A percentile compares a stretch with the other conserved stretches of the same genome.
Conservation (phyloP, 768 basidiomycete genomes). For the Mycena latifolia region DNA sequence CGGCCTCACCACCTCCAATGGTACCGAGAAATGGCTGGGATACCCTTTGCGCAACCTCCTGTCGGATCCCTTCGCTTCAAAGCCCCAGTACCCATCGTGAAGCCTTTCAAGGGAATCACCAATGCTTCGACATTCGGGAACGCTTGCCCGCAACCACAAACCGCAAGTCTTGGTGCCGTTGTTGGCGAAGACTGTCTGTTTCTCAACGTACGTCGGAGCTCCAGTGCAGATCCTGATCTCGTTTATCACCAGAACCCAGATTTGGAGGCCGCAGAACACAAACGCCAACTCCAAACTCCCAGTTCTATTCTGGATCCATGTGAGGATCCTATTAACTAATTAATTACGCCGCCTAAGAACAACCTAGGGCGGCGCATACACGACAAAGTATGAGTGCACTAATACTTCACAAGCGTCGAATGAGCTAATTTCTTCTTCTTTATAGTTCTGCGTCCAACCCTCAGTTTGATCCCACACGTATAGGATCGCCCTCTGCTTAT, state of each 20-base stretch:
- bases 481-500: constrained; percentile 17
- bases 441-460: constrained; percentile 58
- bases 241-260: constrained; percentile 37
- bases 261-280: constrained; percentile 49
- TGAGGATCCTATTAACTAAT: constrained; percentile 29
- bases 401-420: not conserved
- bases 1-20: constrained; percentile 56
- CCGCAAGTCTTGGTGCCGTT: constrained; percentile 52
- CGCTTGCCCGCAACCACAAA: constrained; percentile 65
- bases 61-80: constrained; percentile 68
- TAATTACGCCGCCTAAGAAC: not conserved
- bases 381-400: constrained; percentile 30
- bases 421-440: not conserved
- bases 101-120: constrained; percentile 44
- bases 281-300: constrained; percentile 47
- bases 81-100: constrained; percentile 59
- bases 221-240: not conserved
- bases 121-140: constrained; percentile 65
- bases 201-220: constrained; percentile 36
- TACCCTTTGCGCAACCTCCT: constrained; percentile 70
- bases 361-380: constrained; percentile 63
- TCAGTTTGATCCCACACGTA: constrained; percentile 61
- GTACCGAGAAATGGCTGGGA: constrained; percentile 70
- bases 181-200: constrained; percentile 67
- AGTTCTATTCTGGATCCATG: constrained; percentile 54